Base-by-base conservation (phyloP, 2,329 filamentous ascomycete species). In the Exophiala sp. region DNA sequence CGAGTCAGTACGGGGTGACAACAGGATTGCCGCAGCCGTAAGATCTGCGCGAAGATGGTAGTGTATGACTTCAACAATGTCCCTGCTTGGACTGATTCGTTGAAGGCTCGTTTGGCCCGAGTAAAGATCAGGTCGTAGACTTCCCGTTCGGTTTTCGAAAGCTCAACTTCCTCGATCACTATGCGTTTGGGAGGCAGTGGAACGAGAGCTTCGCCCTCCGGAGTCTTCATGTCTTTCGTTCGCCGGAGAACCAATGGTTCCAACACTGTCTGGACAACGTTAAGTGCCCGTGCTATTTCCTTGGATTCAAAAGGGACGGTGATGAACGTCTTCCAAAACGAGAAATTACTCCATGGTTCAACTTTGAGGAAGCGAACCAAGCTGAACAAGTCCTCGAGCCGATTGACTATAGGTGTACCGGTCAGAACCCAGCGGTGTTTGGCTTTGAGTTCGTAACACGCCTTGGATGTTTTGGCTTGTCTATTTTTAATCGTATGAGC, bases 291-390 rank as follows among this genome's bases (percentile, higher is more conserved):
- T 59, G 96, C 81, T 64, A 95, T 96, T 56, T 98, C 86, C 59
- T 93, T 93, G 0, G 88, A 91, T 66, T 98, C 93, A 58, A 98
- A 98, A 0, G 93, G 93, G 1, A 95, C 84, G 0, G 93, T 98
- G 63, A 98, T 97, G 66, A 98, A 98, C 0, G 93, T 97, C 65
- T 90, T 90, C 93, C 93, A 98, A 70, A 95, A 98, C 0, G 90
- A 95, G 67, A 98, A 98, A 66, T 97, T 97, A 63, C 86, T 93
- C 93, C 93, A 98, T 0, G 93, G 93, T 65, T 97, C 91, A 2
- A 98, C 93, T 49, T 88, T 83, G 9, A 98, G 73, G 69, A 97
- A 98, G 2, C 88, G 82, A 10, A 97, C 88, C 30, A 98, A 71
- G 63, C 88, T 95, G 70, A 96, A 97, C 11, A 98, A 72, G 67